Base-by-base conservation (phyloP, 2,329 filamentous ascomycete species). In the Hypoxylon sp. region DNA sequence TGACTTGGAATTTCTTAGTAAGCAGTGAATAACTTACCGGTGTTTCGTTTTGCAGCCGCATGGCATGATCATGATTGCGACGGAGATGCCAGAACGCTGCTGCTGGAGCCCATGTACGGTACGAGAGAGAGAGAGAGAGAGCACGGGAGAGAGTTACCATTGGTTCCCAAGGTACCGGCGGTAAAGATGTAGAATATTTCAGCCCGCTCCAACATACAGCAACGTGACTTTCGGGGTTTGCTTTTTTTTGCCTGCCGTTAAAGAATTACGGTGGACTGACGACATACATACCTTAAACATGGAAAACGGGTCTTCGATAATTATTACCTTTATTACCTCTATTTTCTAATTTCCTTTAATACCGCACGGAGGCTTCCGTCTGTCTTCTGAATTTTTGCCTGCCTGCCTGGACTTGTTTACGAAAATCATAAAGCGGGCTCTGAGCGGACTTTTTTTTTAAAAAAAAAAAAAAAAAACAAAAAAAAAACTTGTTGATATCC, bases 141-240 rank as follows among this genome's bases (percentile, higher is more conserved):
- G 9, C 5, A 22, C n/a, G 17, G 29, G 17, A 13, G 35, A 22
- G 29, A 29, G 26, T 22, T 24, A 33, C 22, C 29, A 64, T 64
- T 64, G 54, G 61, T 64, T 59, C 61, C 61, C 57, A 29, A n/a
- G 33, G 33, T 10, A 52, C 9, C 35, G 11, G 24, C 31, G 17
- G 35, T n/a, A 44, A 29, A 48, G 31, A 46, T 26, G 42, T 51
- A 35, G 35, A 51, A 51, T 58, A n/a, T 42, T 3, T 3, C 46
- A 60, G 42, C 57, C 63, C 63, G 63, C 63, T 66, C 63, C 63
- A 66, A 66, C 63, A 59, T 3, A 37, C 35, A 57, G 63, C 63
- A 66, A 66, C 63, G 63, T 66, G 63, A 66, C 63, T 54, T 33
- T 39, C n/a, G 26, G 54, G 53, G 54, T 39, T 42, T 48, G 29